Base-by-base conservation (phyloP, 1,284 basidiomycete genomes). In the Mycena sp. region DNA sequence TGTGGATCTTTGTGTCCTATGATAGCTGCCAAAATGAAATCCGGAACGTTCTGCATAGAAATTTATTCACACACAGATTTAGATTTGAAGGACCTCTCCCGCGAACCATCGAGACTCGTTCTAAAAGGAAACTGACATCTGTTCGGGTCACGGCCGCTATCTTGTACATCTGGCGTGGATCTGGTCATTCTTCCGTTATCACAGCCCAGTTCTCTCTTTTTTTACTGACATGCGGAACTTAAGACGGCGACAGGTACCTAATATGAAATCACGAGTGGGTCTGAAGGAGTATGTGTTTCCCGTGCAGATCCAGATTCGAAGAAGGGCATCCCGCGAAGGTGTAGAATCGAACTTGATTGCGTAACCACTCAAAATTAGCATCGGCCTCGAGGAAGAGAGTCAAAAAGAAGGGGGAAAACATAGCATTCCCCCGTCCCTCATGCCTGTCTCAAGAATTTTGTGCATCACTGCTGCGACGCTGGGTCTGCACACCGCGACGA, bases 201-300 rank as follows among this genome's bases (percentile, higher is more conserved):
- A n/a, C n/a, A n/a, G n/a, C n/a, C n/a, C n/a, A n/a, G n/a, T n/a
- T n/a, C n/a, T n/a, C n/a, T n/a, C n/a, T n/a, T n/a, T n/a, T n/a
- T 28, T 26, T 40, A n/a, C 4, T 44, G 56, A 58, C 56, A 19
- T 58, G 43, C 19, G 56, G 61, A 53, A 63, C 49, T 44, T 35
- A 9, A 14, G 55, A 56, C 45, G 45, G 50, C 14, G 43, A 58
- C 30, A 19, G 5, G 40, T 51, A 35, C 56, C 38, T 58, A 55
- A 54, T 35, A 63, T 63, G 53, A 58, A 62, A 63, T 50, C 56
- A 63, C 61, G 61, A 55, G 56, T 58, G 21, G 26, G 11, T 52
- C 49, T 38, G 35, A 63, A 51, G 9, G 23, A 21, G 45, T 26
- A 19, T n/a, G 26, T 17, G 17, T 58, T 63, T 49, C 61, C 56